Evolutionary conservation across 2,329 filamentous ascomycete genomes (phyloP), one percentile per base, ranked within the genome.

Genomic region (Fusarium sarcochroum): DNA sequence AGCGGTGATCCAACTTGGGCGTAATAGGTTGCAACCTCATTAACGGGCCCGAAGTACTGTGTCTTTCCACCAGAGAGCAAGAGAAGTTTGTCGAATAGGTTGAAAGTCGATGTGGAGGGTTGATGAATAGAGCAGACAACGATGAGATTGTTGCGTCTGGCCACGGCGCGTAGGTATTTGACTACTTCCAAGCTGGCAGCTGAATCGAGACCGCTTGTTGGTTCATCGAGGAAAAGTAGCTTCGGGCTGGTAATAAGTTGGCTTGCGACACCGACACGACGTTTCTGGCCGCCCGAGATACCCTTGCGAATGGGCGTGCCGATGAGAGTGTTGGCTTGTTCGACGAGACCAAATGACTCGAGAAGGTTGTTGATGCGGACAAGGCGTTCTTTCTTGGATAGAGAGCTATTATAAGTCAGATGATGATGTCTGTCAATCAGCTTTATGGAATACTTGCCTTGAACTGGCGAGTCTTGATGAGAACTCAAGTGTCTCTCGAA

Each of bases 91-190:
- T 97, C 93, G 70, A 97, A 97, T 14, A 94, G 86, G 65, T 90
- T 86, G 72, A 93, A 97, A 0, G 91, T 94, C 0, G 89, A 86
- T 0, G 92, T 92, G 0, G 92, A 95, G 0, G 93, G 93, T 75
- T 97, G 93, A 76, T 97, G 93, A 64, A 97, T 96, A 38, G 91
- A 93, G 6, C 91, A 91, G 61, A 97, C 89, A 30, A 96, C 88
- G 60, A 96, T 88, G 62, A 96, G 83, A 60, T 90, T 91, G 75
- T 93, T 88, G 63, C 85, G 84, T 74, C 84, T 86, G 1, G 89
- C 92, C 30, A 94, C 84, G 11, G 84, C 81, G 73, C 86, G 89
- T 48, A 95, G 85, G 76, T 92, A 94, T 4, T 84, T 90, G 56
- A 95, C 89, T 21, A 97, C 91, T 77, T 97, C 92, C 68, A 84